These are phyloP conservation scores for Boletus fagicola DNA, from an alignment of 768 basidiomycete genomes.

Conservation along the genomic window DNA sequence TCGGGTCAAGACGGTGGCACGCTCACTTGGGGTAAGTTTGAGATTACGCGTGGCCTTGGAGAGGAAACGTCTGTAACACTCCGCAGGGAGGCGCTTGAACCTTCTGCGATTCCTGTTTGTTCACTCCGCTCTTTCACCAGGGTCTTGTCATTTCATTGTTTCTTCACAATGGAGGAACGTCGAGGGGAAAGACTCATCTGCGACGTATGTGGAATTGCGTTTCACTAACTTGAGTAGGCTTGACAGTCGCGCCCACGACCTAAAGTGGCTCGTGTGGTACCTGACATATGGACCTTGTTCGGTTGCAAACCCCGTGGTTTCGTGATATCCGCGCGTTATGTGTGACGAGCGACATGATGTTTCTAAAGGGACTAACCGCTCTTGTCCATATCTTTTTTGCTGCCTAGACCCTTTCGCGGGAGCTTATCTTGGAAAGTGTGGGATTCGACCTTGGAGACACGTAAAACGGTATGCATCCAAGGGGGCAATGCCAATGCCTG, in stretches of 20 bases:
- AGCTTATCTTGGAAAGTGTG: neutral
- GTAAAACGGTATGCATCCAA: slow-evolving; percentile 1
- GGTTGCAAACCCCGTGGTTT: neutral
- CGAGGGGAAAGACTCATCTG: neutral
- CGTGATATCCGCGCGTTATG: neutral
- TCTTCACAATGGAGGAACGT: neutral
- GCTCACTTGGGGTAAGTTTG: slow-evolving; percentile 56
- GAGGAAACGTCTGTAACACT: slow-evolving; percentile 53
- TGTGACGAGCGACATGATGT: neutral
- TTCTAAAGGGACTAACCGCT: neutral
- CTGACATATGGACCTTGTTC: neutral
- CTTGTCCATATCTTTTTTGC: neutral
- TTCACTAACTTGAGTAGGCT: neutral
- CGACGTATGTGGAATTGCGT: neutral
- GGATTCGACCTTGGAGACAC: slow-evolving; percentile 6
- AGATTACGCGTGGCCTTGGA: slow-evolving; percentile 55
- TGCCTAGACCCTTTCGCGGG: neutral
- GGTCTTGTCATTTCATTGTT: neutral
- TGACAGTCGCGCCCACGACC: neutral
- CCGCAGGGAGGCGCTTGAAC: slow-evolving; percentile 39
- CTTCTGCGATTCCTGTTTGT: neutral
- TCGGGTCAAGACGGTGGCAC: neutral
- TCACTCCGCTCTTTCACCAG: neutral
- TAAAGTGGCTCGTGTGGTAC: neutral
- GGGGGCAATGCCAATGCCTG: neutral